Evolutionary conservation across 257 asterid genomes (phyloP).

Genomic region (Ligustrum vulgare): DNA sequence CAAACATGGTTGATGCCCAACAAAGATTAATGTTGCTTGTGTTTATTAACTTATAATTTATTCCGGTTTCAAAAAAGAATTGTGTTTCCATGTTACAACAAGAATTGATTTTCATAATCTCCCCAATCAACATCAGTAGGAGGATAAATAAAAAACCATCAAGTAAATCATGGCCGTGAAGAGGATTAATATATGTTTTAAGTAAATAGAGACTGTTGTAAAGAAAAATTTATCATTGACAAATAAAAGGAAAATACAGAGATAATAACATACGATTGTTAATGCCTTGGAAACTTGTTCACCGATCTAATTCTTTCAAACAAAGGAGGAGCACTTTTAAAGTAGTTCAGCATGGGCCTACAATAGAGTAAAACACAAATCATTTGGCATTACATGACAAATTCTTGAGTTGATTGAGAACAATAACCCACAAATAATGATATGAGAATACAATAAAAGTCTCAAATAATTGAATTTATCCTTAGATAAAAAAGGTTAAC

Average conservation of each 20-base stretch:
- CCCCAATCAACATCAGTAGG: background rate
- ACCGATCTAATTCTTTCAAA: constrained; percentile 58
- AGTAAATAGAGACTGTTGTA: background rate
- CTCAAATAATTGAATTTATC: background rate
- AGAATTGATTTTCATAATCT: background rate
- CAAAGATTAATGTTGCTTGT: background rate
- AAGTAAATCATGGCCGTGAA: background rate
- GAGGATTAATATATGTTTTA: background rate
- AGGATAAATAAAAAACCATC: background rate
- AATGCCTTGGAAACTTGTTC: constrained; percentile 36
- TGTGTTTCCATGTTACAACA: background rate
- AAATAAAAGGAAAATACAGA: background rate
- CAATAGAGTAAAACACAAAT: constrained; percentile 20
- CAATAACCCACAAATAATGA: background rate
- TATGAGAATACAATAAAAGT: background rate
- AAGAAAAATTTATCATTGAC: constrained; percentile 3
- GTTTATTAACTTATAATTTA: background rate
- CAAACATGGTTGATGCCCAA: too few species aligned
- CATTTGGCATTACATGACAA: background rate
- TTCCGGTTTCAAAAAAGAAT: background rate
- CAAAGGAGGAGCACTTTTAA: constrained; percentile 82
- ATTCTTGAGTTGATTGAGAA: background rate
- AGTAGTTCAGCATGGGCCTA: constrained; percentile 73
- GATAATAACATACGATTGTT: constrained; percentile 39
- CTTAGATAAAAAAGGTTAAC: background rate